A percentile compares a stretch with the other conserved stretches of the same genome.
Evolutionary conservation across 495 filamentous ascomycete genomes (phyloP).

Genomic region (Jackrogersella minutella): DNA sequence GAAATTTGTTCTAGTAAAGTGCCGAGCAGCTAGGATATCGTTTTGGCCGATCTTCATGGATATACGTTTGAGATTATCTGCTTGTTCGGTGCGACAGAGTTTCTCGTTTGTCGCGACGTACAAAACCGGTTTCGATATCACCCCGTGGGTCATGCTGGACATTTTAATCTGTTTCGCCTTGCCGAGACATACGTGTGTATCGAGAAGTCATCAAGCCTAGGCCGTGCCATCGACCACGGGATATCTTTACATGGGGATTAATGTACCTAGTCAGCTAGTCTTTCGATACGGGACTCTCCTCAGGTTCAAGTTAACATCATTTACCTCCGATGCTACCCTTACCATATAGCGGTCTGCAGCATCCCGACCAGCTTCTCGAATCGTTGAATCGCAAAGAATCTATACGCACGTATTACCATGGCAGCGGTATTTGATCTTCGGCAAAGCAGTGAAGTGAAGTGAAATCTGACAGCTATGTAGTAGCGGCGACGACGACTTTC

Average conservation of each 20-base stretch:
- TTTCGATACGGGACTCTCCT: neutral
- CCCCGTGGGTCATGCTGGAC: constrained; percentile 1
- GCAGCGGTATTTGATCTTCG: neutral
- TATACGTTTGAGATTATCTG: constrained; percentile 13
- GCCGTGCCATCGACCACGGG: neutral
- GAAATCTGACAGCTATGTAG: constrained; percentile 3
- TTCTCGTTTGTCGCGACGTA: constrained; percentile 25
- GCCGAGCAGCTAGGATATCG: neutral
- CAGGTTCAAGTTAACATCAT: neutral
- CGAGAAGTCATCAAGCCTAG: neutral
- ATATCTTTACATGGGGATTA: neutral
- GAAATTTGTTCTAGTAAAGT: neutral
- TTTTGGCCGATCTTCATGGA: neutral
- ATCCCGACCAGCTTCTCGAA: constrained; percentile 1
- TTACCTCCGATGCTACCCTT: neutral
- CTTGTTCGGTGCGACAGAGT: constrained; percentile 7
- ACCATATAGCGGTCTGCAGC: constrained; percentile 6
- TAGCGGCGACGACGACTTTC: neutral
- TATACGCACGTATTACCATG: neutral
- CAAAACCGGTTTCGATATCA: constrained; percentile 25
- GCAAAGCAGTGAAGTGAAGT: neutral
- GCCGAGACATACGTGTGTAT: constrained; percentile 36
- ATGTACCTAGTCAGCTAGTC: no score
- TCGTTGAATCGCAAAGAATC: neutral
- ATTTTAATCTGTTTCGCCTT: constrained; percentile 28